Evolutionary conservation across 208 protist species (phyloP), one percentile per base, ranked within the genome.

Genomic region (Eutreptiella sp.): DNA sequence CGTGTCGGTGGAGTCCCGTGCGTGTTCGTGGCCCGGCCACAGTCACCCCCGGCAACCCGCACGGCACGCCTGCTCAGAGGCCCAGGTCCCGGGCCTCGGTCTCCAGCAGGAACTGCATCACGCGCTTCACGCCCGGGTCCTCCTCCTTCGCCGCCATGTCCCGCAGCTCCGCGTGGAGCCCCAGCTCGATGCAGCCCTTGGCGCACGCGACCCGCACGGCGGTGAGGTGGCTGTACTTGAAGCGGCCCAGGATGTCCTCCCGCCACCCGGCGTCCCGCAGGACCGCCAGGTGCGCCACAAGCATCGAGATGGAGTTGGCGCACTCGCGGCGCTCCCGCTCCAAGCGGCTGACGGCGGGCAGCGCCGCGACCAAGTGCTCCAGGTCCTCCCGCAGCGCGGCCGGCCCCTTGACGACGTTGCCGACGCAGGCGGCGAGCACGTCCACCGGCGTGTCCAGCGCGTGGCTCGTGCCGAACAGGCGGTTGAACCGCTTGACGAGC

Each of bases 401-500:
- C 4, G 74, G 64, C 45, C 89, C 89, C n/a, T 84, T 55, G 1
- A 66, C 73, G 36, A 52, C 66, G 50, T 89, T 77, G 32, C 73
- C 66, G 4, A 79, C 77, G 29, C 92, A 79, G 19, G 84, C 69
- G 41, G 72, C 80, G 21, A 90, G 73, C 2, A 92, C 86, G 72
- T 94, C 88, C 16, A 92, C 77, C 11, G 88, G 88, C 27, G 79
- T 85, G 68, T 88, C 72, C 7, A 85, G 57, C 5, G 88, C 86
- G 62, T 86, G 91, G 38, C 80, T 77, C 0, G 86, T 88, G 1
- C 80, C 77, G 74, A 92, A 85, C 19, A 89, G 76, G 39, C 76
- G 54, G 52, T 94, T 94, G 54, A 86, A 92, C n/a, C 86, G 79
- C 54, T 88, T 77, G 45, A 90, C 76, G 5, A 90, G 70, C 1